Evolutionary conservation across 1,284 basidiomycete genomes (phyloP).

Genomic region (Termitomyces sp.): DNA sequence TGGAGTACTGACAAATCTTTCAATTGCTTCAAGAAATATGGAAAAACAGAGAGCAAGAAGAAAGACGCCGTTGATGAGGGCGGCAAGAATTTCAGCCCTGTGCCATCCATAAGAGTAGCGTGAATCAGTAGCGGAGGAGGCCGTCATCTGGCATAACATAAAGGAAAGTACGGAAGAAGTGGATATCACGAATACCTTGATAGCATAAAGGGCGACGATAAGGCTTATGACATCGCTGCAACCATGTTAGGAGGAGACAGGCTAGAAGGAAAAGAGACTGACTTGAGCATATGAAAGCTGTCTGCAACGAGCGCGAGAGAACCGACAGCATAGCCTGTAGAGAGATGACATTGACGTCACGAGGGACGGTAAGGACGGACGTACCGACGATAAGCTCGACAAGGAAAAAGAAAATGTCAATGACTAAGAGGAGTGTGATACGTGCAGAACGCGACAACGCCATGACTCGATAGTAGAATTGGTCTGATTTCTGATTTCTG

Average conservation of each 20-base stretch:
- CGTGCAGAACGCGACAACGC: slow-evolving; percentile 65
- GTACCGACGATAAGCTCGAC: slow-evolving; percentile 82
- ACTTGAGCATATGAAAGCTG: slow-evolving; percentile 99
- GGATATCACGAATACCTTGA: slow-evolving; percentile 55
- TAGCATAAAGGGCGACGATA: slow-evolving; percentile 93
- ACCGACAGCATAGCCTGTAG: slow-evolving; percentile 84
- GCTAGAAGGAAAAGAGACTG: slow-evolving; percentile 21
- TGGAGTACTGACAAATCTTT: slow-evolving; percentile 82
- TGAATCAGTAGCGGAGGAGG: slow-evolving; percentile 42
- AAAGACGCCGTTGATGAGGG: slow-evolving; percentile 95
- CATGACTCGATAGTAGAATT: slow-evolving; percentile 2
- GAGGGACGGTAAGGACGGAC: slow-evolving; percentile 15
- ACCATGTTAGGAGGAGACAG: slow-evolving; percentile 9
- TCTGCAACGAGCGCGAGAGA: slow-evolving; percentile 95
- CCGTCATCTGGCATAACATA: slow-evolving; percentile 43
- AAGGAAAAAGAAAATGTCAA: slow-evolving; percentile 90
- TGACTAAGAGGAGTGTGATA: slow-evolving; percentile 76
- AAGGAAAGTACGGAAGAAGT: slow-evolving; percentile 7
- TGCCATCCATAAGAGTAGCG: slow-evolving; percentile 96
- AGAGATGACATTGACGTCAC: slow-evolving; percentile 8
- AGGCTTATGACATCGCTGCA: slow-evolving; percentile 90
- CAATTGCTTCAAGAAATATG: slow-evolving; percentile 90
- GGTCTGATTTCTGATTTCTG: neutral
- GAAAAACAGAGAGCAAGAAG: slow-evolving; percentile 91
- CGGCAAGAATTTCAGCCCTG: slow-evolving; percentile 94